Conservation (phyloP, 179 eudicot species). For the Sideroxylon spinosum region DNA sequence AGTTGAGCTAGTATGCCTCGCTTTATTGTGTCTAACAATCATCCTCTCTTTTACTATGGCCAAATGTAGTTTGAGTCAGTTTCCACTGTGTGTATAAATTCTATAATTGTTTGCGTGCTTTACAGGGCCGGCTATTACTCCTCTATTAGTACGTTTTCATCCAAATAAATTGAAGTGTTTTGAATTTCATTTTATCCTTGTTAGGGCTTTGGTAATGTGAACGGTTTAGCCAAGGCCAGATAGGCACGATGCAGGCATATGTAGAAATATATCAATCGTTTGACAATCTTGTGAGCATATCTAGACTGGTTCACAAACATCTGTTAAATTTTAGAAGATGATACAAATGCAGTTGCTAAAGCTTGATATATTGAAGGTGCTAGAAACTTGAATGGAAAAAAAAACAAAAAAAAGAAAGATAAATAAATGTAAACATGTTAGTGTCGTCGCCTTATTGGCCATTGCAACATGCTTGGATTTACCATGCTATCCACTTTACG, state of each 20-base stretch:
- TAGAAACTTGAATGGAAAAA: background rate
- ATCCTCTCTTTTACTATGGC: no score
- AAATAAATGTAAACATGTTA: background rate
- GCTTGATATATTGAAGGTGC: background rate
- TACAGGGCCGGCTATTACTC: no score
- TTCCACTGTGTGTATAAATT: conserved; percentile 19
- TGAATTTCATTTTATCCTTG: background rate
- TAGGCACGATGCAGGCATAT: background rate
- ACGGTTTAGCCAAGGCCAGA: background rate
- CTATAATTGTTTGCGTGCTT: background rate
- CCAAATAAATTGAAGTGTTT: no score
- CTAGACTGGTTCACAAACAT: background rate
- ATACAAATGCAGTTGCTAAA: background rate
- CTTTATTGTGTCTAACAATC: no score
- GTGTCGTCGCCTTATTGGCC: background rate
- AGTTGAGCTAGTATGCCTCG: no score
- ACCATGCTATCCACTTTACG: no score
- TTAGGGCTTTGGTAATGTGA: background rate
- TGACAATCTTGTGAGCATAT: background rate
- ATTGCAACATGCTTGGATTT: background rate
- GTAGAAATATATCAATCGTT: background rate
- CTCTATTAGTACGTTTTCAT: no score
- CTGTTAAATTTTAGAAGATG: background rate
- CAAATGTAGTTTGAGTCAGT: no score
- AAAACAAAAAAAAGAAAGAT: background rate